These are phyloP conservation scores for Neofusicoccum cordaticola DNA, from an alignment of 2,329 filamentous ascomycete genomes.

Conservation along the genomic window DNA sequence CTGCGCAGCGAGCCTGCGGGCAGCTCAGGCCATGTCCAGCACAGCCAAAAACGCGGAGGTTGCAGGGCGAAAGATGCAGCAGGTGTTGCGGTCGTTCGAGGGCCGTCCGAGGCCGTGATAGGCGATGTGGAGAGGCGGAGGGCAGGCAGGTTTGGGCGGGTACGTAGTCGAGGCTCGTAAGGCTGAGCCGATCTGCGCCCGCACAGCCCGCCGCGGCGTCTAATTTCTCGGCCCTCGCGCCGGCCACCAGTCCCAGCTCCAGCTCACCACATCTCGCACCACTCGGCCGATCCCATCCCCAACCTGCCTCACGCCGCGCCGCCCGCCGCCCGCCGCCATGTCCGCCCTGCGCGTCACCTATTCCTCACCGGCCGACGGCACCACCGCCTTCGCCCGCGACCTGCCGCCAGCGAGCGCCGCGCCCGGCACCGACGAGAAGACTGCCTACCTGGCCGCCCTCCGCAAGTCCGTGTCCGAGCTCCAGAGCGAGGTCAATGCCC, in stretches of 20 bases:
- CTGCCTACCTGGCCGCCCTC: conserved; percentile 59
- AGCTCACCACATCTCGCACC: conserved; percentile 20
- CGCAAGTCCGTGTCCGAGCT: conserved; percentile 55
- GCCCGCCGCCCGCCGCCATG: conserved; percentile 22
- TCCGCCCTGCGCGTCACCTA: conserved; percentile 51
- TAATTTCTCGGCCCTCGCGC: not conserved
- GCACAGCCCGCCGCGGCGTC: not conserved
- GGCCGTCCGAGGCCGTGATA: not conserved
- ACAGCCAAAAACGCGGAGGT: not conserved
- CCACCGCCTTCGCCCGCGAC: conserved; percentile 22
- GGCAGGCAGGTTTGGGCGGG: not conserved
- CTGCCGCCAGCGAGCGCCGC: conserved; percentile 25
- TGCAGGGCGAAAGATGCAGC: not conserved
- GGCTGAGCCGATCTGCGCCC: conserved; percentile 14
- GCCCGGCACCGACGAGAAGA: conserved; percentile 49
- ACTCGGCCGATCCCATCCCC: conserved; percentile 29
- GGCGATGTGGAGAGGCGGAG: not conserved
- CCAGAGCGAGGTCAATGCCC: conserved; percentile 67
- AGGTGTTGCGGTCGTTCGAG: not conserved
- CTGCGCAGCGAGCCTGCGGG: not conserved
- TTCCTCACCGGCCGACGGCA: conserved; percentile 49
- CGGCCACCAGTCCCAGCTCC: not conserved
- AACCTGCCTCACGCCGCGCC: conserved; percentile 10
- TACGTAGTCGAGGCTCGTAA: conserved; percentile 14
- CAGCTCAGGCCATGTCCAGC: conserved; percentile 15